phyloP scores from a whole-genome alignment of 1,284 basidiomycete species.

The Heterobasidion occidentale region DNA sequence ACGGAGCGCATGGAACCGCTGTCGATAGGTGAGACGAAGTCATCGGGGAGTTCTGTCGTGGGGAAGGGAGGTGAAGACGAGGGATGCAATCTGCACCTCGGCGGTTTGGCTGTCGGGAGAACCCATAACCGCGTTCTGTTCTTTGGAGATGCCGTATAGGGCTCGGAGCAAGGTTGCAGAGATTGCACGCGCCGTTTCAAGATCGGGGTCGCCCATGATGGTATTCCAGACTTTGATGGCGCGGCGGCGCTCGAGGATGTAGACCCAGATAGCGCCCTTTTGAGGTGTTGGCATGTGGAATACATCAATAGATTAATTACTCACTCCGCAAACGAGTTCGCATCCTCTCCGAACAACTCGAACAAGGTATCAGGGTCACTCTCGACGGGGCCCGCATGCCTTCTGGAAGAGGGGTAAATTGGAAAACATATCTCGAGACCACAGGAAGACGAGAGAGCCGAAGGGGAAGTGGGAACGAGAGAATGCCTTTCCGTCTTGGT shows the following conservation, averaged over 20 bases:
- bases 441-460: no score
- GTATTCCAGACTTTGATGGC: constrained; percentile 71
- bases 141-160: constrained; percentile 44
- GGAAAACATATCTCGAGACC: no score
- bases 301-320: constrained; percentile 20
- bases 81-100: constrained; percentile 65
- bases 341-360: constrained; percentile 70
- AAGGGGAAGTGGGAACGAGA: no score
- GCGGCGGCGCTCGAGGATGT: constrained; percentile 70
- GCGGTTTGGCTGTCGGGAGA: constrained; percentile 55
- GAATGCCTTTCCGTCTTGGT: no score
- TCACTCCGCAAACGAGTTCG: constrained; percentile 66
- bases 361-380: constrained; percentile 68
- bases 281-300: background rate
- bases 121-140: constrained; percentile 64
- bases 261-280: constrained; percentile 77
- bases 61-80: constrained; percentile 75
- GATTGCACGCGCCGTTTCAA: constrained; percentile 41
- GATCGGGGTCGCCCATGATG: constrained; percentile 62
- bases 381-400: no score
- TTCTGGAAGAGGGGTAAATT: no score
- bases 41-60: constrained; percentile 50
- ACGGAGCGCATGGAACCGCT: constrained; percentile 37
- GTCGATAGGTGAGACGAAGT: constrained; percentile 16
- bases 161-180: constrained; percentile 61